These are phyloP conservation scores for Melanogaster broomeanus DNA, from an alignment of 768 basidiomycete genomes.

Conservation along the genomic window DNA sequence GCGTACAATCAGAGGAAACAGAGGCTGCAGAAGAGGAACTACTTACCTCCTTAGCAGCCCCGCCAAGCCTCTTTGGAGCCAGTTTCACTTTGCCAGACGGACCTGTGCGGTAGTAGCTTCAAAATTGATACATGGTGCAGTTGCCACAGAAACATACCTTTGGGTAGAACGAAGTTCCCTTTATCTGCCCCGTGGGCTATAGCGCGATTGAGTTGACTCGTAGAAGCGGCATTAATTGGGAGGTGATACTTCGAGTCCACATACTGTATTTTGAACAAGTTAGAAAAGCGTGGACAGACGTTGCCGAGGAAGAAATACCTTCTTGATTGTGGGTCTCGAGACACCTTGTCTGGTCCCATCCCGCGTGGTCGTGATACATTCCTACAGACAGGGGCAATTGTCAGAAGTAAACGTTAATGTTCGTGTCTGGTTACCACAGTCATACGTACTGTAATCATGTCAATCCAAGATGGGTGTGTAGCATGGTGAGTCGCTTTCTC, in stretches of 20 bases:
- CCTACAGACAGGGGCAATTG: slow-evolving; percentile 42
- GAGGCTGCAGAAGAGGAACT: background rate
- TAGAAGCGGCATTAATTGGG: slow-evolving; percentile 44
- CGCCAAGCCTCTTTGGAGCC: slow-evolving; percentile 11
- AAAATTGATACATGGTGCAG: background rate
- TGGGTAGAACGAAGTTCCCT: slow-evolving; percentile 57
- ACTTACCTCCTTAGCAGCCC: slow-evolving; percentile 17
- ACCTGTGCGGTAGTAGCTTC: slow-evolving; percentile 6
- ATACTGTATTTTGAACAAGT: slow-evolving; percentile 36
- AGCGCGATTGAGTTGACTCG: slow-evolving; percentile 52
- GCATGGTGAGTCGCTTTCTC: slow-evolving; percentile 39
- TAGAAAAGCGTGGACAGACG: background rate
- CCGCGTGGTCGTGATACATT: slow-evolving; percentile 67
- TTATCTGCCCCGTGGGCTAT: slow-evolving; percentile 54
- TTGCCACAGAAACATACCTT: slow-evolving; percentile 33
- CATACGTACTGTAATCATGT: slow-evolving; percentile 43
- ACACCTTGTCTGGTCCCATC: slow-evolving; percentile 73
- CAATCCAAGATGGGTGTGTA: slow-evolving; percentile 53
- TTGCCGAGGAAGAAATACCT: slow-evolving; percentile 49
- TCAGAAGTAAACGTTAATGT: slow-evolving; percentile 23
- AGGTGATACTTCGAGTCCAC: slow-evolving; percentile 57
- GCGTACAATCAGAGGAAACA: background rate
- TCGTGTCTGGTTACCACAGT: too few relatives aligned
- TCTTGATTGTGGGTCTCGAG: slow-evolving; percentile 79
- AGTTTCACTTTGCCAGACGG: slow-evolving; percentile 30